phyloP scores from a whole-genome alignment of 1,284 basidiomycete species.

The Cutaneotrichosporon cavernicola region DNA sequence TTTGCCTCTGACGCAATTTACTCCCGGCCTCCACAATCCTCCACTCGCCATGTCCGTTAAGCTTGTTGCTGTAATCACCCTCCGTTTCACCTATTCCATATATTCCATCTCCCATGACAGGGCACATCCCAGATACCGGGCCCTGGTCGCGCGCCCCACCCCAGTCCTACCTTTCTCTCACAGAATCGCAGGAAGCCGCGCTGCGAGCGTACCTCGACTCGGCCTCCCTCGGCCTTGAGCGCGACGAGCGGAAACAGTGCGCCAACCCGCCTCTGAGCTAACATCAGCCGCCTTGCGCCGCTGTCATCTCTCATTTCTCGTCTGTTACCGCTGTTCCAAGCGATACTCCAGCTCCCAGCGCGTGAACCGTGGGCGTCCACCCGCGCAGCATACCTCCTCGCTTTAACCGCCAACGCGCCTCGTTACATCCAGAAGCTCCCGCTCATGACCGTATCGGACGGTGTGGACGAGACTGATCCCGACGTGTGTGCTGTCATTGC shows the following conservation, averaged over 20 bases:
- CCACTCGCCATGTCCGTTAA: neutral
- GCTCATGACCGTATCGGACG: constrained; percentile 14
- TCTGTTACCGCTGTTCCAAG: constrained; percentile 29
- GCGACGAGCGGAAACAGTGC: constrained; percentile 38
- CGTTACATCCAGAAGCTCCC: constrained; percentile 32
- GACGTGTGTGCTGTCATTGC: constrained; percentile 13
- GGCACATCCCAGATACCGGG: neutral
- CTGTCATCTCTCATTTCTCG: constrained; percentile 28
- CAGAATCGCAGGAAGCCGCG: constrained; percentile 27
- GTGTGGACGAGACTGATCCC: neutral
- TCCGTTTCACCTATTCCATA: too few species aligned
- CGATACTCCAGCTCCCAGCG: constrained; percentile 39
- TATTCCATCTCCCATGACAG: neutral
- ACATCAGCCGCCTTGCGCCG: constrained; percentile 30
- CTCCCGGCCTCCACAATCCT: neutral
- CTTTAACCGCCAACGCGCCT: constrained; percentile 25
- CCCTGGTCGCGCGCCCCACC: constrained; percentile 3
- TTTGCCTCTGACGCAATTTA: constrained; percentile 1
- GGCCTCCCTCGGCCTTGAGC: constrained; percentile 29
- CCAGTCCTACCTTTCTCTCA: constrained; percentile 19
- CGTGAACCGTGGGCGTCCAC: constrained; percentile 26
- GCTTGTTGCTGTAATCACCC: neutral
- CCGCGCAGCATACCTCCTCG: constrained; percentile 38
- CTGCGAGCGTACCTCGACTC: constrained; percentile 36
- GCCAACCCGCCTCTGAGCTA: neutral